A percentile compares a stretch with the other conserved stretches of the same genome.
Evolutionary conservation across 2,329 filamentous ascomycete genomes (phyloP).

Genomic region (Sporothrix phasma): DNA sequence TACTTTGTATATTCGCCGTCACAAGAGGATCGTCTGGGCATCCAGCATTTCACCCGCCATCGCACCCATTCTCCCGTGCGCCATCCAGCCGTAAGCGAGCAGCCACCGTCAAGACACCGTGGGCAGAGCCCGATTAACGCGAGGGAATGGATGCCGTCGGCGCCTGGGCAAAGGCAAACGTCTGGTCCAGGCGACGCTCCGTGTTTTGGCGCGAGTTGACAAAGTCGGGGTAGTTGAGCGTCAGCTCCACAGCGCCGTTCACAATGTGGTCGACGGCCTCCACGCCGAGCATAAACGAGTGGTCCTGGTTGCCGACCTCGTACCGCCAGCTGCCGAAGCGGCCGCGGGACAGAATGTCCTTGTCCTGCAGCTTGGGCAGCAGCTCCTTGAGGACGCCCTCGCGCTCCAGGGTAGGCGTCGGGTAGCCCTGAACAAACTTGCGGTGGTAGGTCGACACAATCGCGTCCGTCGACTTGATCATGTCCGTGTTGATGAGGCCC

Average conservation of each 20-base stretch:
- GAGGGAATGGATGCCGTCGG: constrained; percentile 30
- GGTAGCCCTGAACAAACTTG: constrained; percentile 96
- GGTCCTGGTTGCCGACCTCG: constrained; percentile 91
- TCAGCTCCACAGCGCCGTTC: constrained; percentile 81
- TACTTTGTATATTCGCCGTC: background rate
- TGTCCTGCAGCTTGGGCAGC: constrained; percentile 80
- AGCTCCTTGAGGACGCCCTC: constrained; percentile 89
- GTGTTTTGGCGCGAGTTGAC: constrained; percentile 69
- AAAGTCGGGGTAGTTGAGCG: constrained; percentile 93
- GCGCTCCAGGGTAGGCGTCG: constrained; percentile 87
- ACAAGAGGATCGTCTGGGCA: too few species aligned
- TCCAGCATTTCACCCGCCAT: too few species aligned
- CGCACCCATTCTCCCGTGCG: too few species aligned
- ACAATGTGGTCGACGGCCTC: constrained; percentile 87
- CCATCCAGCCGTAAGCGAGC: constrained; percentile 26
- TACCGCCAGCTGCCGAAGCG: constrained; percentile 98
- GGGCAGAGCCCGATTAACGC: constrained; percentile 27
- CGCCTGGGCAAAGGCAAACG: constrained; percentile 31
- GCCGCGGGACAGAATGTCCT: constrained; percentile 89
- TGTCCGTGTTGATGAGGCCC: constrained; percentile 94
- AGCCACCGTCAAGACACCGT: constrained; percentile 24
- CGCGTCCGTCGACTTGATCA: constrained; percentile 84
- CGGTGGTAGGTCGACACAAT: constrained; percentile 98
- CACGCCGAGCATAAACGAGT: constrained; percentile 94
- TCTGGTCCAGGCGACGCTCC: constrained; percentile 50